Percentiles rank a stretch among this genome's conserved stretches.
Evolutionary conservation across 495 filamentous ascomycete species (phyloP).

Genomic region (Penicillium argentinense): DNA sequence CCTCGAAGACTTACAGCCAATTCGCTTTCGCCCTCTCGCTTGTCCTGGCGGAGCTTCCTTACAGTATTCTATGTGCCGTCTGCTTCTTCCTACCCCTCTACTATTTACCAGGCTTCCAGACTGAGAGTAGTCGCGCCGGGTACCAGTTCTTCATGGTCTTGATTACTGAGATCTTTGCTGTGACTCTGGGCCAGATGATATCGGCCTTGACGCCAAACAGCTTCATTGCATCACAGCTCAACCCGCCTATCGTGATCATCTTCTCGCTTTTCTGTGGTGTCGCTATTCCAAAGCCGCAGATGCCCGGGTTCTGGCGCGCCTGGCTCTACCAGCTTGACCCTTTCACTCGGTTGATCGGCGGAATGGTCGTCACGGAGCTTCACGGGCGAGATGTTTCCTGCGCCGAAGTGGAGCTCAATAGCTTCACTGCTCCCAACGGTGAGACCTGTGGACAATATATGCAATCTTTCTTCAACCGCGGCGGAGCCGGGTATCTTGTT

Average conservation of each 20-base stretch:
- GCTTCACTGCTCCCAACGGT: constrained; percentile 59
- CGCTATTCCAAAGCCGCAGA: constrained; percentile 69
- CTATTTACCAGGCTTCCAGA: constrained; percentile 66
- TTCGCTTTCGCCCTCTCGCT: constrained; percentile 71
- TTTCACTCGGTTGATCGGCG: constrained; percentile 78
- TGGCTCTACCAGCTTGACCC: constrained; percentile 86
- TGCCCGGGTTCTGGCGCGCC: constrained; percentile 73
- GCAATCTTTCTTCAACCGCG: constrained; percentile 60
- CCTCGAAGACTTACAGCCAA: constrained; percentile 73
- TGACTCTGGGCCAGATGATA: constrained; percentile 68
- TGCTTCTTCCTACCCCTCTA: constrained; percentile 74
- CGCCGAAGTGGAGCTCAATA: constrained; percentile 53
- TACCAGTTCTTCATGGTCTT: constrained; percentile 83
- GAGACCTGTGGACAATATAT: constrained; percentile 73
- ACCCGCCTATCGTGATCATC: constrained; percentile 76
- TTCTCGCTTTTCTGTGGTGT: constrained; percentile 85
- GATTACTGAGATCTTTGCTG: constrained; percentile 74
- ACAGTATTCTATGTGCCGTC: constrained; percentile 70
- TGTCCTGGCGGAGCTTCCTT: constrained; percentile 75
- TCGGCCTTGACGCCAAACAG: constrained; percentile 67
- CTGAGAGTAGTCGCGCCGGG: constrained; percentile 58
- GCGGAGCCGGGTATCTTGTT: constrained; percentile 65
- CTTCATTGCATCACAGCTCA: constrained; percentile 70
- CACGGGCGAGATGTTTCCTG: constrained; percentile 64
- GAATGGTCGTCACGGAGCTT: constrained; percentile 74